Conservation (phyloP, 2,329 filamentous ascomycete genomes). For the Fusarium anthophilum region DNA sequence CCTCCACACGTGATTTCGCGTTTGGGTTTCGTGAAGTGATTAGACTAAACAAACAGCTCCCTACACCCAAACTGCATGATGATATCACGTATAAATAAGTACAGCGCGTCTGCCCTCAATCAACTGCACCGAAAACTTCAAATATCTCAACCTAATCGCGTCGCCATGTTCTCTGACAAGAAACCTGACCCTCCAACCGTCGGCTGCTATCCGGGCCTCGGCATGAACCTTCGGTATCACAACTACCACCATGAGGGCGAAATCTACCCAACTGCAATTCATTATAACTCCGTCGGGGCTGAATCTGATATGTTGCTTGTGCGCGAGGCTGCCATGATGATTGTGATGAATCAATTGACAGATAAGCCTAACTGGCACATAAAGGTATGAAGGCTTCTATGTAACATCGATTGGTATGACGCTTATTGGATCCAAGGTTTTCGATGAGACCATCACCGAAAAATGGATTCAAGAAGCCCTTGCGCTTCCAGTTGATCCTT, state of each 20-base stretch:
- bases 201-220: conserved; percentile 12
- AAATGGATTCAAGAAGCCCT: conserved; percentile 32
- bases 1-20: too few relatives aligned
- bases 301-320: conserved; percentile 10
- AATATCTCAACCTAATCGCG: too few relatives aligned
- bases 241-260: not conserved
- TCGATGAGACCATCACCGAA: conserved; percentile 1
- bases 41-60: too few relatives aligned
- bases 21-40: too few relatives aligned
- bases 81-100: too few relatives aligned
- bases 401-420: rapidly evolving
- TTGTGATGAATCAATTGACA: conserved; percentile 40
- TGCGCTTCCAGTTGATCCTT: not conserved
- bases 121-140: too few relatives aligned
- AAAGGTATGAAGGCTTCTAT: conserved; percentile 7
- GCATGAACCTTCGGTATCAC: not conserved
- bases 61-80: too few relatives aligned
- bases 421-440: not conserved
- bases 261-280: not conserved
- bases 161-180: not conserved
- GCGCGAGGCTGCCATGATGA: conserved; percentile 40
- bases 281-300: not conserved
- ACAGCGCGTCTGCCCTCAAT: too few relatives aligned
- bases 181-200: not conserved
- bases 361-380: conserved; percentile 41